Conservation (phyloP, 768 basidiomycete species). For the Mycena amicta region DNA sequence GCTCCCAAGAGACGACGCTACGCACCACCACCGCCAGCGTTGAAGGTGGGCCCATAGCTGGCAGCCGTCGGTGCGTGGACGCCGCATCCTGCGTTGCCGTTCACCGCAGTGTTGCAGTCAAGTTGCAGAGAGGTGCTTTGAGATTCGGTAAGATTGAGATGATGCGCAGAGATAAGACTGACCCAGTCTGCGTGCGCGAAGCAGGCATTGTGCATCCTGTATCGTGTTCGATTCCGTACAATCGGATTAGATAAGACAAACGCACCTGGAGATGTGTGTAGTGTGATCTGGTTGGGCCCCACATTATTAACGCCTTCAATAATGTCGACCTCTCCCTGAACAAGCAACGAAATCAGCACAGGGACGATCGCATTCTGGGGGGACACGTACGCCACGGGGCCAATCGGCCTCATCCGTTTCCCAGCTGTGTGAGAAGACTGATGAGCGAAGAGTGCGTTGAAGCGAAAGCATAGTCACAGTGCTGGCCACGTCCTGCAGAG, state of each 20-base stretch:
- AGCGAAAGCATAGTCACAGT: constrained; percentile 16
- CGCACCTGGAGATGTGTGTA: constrained; percentile 58
- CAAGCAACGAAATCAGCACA: background rate
- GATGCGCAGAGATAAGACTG: too few relatives aligned
- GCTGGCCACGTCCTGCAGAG: constrained; percentile 53
- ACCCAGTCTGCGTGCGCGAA: constrained; percentile 51
- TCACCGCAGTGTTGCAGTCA: constrained; percentile 53
- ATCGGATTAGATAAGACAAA: background rate
- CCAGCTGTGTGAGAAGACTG: constrained; percentile 23
- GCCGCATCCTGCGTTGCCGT: constrained; percentile 59
- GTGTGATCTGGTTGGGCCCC: constrained; percentile 50
- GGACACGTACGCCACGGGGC: constrained; percentile 36
- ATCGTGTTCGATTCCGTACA: background rate
- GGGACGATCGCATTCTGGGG: background rate
- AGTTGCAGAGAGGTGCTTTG: constrained; percentile 38
- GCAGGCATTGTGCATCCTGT: constrained; percentile 58
- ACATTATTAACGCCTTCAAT: constrained; percentile 62
- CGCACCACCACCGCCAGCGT: constrained; percentile 64
- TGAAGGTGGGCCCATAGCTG: constrained; percentile 63
- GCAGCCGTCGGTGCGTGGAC: constrained; percentile 43
- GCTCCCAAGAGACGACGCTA: too few relatives aligned
- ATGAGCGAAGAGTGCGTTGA: background rate
- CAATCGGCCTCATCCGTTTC: constrained; percentile 58
- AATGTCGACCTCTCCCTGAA: constrained; percentile 59
- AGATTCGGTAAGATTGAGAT: too few relatives aligned